Percentiles rank a stretch among this genome's conserved stretches.
Evolutionary conservation across 768 basidiomycete genomes (phyloP).

Genomic region (Suillus occidentalis): DNA sequence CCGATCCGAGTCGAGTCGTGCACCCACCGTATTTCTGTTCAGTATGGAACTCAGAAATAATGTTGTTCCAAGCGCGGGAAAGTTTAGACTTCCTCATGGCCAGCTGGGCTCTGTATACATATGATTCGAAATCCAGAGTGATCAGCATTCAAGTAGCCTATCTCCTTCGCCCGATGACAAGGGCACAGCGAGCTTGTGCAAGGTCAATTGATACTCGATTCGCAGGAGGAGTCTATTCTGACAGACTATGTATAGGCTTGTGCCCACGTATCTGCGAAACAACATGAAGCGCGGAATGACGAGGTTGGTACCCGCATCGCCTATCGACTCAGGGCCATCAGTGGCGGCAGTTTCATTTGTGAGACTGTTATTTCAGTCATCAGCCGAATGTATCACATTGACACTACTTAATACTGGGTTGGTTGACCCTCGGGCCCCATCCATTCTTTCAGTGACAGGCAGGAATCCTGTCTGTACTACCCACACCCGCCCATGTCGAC

Average conservation of each 20-base stretch:
- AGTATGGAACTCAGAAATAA: not conserved
- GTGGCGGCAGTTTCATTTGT: not conserved
- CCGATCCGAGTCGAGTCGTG: no score
- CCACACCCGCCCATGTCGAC: slow-evolving; percentile 1
- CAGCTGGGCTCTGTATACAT: not conserved
- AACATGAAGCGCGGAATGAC: not conserved
- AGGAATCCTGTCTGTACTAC: not conserved
- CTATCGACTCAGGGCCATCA: not conserved
- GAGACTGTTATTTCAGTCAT: not conserved
- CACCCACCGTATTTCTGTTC: not conserved
- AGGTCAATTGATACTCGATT: not conserved
- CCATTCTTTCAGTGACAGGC: not conserved
- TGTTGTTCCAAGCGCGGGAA: not conserved
- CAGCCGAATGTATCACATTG: not conserved
- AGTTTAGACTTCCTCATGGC: not conserved
- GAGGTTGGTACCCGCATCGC: not conserved
- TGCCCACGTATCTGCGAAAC: not conserved
- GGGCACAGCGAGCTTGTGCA: not conserved
- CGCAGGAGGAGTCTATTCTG: not conserved
- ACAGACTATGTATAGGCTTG: not conserved
- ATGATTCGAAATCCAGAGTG: not conserved
- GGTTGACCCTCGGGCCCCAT: not conserved
- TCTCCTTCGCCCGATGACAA: not conserved
- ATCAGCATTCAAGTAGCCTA: not conserved
- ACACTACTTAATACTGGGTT: not conserved